These are phyloP conservation scores for Artemisia tridentata DNA, from an alignment of 129 eudicot species.

Conservation along the genomic window DNA sequence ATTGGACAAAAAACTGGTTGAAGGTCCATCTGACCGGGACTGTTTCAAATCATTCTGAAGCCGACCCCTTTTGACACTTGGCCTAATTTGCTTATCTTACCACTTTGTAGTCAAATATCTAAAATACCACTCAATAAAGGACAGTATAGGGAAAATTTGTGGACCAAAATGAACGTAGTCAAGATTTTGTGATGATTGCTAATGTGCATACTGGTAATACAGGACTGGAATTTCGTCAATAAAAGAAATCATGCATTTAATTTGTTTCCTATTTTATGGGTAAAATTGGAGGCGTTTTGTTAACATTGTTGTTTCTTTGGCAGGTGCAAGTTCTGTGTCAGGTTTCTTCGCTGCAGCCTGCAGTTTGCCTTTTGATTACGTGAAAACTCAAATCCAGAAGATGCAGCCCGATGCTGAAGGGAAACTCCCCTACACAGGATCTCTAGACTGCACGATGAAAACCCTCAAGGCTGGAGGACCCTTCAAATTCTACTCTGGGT, in stretches of 20 bases:
- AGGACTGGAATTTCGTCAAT: neutral
- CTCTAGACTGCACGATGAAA: slow-evolving; percentile 83
- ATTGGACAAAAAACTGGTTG: neutral
- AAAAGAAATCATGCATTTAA: neutral
- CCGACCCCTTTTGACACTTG: neutral
- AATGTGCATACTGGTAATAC: neutral
- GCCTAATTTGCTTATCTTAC: neutral
- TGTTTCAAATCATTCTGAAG: neutral
- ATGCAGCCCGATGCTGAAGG: slow-evolving; percentile 96
- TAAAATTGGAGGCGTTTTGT: neutral
- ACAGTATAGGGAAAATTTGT: neutral
- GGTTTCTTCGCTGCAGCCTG: slow-evolving; percentile 95
- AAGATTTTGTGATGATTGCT: neutral
- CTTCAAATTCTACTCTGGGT: slow-evolving; percentile 80
- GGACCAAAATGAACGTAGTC: neutral
- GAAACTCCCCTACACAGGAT: slow-evolving; percentile 74
- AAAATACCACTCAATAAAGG: neutral
- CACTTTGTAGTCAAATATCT: neutral
- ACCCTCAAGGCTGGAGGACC: slow-evolving; percentile 87
- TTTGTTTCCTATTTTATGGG: neutral
- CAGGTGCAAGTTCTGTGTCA: slow-evolving; percentile 88
- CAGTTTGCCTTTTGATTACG: slow-evolving; percentile 89
- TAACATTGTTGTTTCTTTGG: neutral
- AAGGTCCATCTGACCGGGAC: neutral
- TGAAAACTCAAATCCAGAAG: slow-evolving; percentile 86